phyloP scores from a whole-genome alignment of 2,329 filamentous ascomycete genomes.

The Aspergillus fructus region DNA sequence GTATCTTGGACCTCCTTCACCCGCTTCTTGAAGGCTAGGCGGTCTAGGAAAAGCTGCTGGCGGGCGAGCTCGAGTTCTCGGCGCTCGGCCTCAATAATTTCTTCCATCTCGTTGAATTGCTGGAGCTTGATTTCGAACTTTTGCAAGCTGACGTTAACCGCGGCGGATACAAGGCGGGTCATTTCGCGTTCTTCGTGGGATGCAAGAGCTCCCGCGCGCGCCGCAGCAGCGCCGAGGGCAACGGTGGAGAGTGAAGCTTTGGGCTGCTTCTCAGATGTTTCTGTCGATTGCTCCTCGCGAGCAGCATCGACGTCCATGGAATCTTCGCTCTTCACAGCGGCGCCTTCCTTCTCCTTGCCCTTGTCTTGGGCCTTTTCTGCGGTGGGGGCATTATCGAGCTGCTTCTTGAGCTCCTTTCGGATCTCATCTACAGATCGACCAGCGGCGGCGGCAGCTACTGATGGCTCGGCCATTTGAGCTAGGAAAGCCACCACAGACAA shows the following conservation, averaged over 20 bases:
- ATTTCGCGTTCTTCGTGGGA: constrained; percentile 97
- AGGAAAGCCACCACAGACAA: constrained; percentile 95
- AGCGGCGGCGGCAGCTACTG: constrained; percentile 85
- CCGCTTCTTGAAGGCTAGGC: constrained; percentile 83
- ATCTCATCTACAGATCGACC: constrained; percentile 85
- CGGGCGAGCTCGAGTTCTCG: constrained; percentile 87
- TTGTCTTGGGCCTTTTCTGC: constrained; percentile 49
- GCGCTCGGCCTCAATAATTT: constrained; percentile 85
- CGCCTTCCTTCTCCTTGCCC: constrained; percentile 50
- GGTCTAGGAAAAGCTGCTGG: constrained; percentile 90
- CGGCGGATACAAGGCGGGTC: constrained; percentile 86
- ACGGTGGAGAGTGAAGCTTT: constrained; percentile 64
- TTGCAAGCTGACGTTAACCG: constrained; percentile 89
- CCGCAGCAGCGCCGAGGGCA: constrained; percentile 81
- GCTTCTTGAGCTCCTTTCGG: constrained; percentile 73
- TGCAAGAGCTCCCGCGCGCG: constrained; percentile 80
- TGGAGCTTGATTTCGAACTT: constrained; percentile 95
- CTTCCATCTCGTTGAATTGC: constrained; percentile 96
- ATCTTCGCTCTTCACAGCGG: constrained; percentile 54
- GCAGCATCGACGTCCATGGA: constrained; percentile 57
- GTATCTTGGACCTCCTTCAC: constrained; percentile 79
- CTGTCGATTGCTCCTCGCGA: constrained; percentile 28
- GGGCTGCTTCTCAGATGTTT: constrained; percentile 43
- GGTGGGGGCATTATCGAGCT: constrained; percentile 64
- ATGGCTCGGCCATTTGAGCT: constrained; percentile 84